phyloP scores from a whole-genome alignment of 164 flowering plant genomes.

The Hamamelis virginiana region DNA sequence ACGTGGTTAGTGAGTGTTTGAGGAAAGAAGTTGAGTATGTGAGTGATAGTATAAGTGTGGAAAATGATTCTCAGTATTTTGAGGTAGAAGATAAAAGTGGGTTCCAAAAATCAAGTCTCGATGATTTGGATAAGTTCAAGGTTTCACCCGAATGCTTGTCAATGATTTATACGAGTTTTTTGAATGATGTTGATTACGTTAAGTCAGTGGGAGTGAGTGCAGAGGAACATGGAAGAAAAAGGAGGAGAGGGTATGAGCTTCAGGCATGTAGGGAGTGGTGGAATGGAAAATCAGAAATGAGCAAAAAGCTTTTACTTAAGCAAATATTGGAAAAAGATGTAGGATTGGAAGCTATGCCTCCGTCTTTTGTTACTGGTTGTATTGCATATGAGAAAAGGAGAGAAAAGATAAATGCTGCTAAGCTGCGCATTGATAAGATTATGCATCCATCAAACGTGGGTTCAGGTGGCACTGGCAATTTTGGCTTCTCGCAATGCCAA shows the following conservation, averaged over 20 bases:
- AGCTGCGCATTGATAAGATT: constrained; percentile 49
- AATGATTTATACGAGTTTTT: constrained; percentile 35
- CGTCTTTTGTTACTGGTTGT: constrained; percentile 60
- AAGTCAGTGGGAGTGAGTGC: constrained; percentile 20
- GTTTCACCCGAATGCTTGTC: constrained; percentile 57
- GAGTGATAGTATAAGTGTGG: constrained; percentile 11
- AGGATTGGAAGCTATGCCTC: constrained; percentile 66
- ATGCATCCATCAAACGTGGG: constrained; percentile 35
- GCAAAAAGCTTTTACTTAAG: constrained; percentile 52
- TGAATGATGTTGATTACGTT: constrained; percentile 19
- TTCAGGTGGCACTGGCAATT: constrained; percentile 11
- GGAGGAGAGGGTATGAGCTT: constrained; percentile 20
- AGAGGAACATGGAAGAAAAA: constrained; percentile 18
- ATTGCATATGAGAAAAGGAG: constrained; percentile 45
- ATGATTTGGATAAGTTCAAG: constrained; percentile 33
- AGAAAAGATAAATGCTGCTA: constrained; percentile 73
- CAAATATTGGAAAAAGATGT: constrained; percentile 58
- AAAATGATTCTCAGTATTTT: constrained; percentile 36
- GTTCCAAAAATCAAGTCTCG: neutral
- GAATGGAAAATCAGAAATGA: constrained; percentile 60
- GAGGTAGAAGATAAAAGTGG: constrained; percentile 19
- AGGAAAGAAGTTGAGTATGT: constrained; percentile 32
- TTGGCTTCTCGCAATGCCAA: constrained; percentile 10
- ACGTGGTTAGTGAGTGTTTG: constrained; percentile 44
- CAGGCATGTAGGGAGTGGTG: constrained; percentile 45